Evolutionary conservation across 2,329 filamentous ascomycete species (phyloP), one percentile per base, ranked within the genome.

Genomic region (Lachnellula cervina): DNA sequence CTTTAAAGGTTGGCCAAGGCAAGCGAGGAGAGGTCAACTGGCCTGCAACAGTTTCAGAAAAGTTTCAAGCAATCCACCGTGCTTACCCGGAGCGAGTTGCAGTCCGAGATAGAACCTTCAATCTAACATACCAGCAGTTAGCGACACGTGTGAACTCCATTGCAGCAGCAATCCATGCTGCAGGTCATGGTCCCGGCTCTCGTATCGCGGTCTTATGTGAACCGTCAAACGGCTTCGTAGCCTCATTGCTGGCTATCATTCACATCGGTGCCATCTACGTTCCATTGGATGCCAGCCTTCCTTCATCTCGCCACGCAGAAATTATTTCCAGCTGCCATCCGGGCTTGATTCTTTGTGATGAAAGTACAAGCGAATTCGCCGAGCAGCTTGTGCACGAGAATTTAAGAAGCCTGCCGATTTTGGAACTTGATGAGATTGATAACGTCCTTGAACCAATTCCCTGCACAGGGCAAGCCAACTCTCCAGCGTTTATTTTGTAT

Each of bases 401-500:
- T n/a, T n/a, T n/a, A n/a, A n/a, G n/a, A n/a, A n/a, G n/a, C n/a
- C n/a, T n/a, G n/a, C n/a, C n/a, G n/a, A n/a, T n/a, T n/a, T n/a
- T n/a, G n/a, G n/a, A n/a, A n/a, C n/a, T n/a, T n/a, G n/a, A n/a
- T n/a, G n/a, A n/a, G n/a, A n/a, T n/a, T n/a, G n/a, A n/a, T n/a
- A n/a, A n/a, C n/a, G n/a, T n/a, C n/a, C n/a, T n/a, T n/a, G n/a
- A n/a, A n/a, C 11, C 8, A 23, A 7, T 55, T 38, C 50, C 68
- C 54, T 32, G 23, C 14, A 40, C 49, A 14, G 66, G 60, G 17
- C 7, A 37, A 35, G 14, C 11, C 45, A 37, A 28, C 17, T 38
- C 43, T 37, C 43, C 42, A 38, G 42, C 50, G 9, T 9, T 46
- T 71, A 79, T 86, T 71, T 86, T 87, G 83, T 86, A 86, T 70